Evolutionary conservation across 2,329 filamentous ascomycete species (phyloP).

Genomic region (Didymella glomerata): DNA sequence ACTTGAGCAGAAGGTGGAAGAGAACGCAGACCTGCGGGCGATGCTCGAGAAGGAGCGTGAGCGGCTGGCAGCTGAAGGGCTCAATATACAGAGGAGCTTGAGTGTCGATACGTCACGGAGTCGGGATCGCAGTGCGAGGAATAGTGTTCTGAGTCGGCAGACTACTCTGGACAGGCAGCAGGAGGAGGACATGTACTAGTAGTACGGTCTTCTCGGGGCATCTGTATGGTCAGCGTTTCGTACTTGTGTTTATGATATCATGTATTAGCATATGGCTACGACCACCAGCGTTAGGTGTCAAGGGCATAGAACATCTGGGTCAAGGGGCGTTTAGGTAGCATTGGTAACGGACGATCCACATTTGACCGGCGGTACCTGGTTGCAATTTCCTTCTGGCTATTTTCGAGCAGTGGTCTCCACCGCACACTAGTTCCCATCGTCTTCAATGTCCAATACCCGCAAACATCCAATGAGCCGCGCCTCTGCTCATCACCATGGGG

Average conservation of each 20-base stretch:
- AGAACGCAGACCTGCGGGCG: constrained; percentile 74
- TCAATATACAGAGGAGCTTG: constrained; percentile 28
- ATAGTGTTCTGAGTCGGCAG: constrained; percentile 35
- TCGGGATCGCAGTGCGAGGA: constrained; percentile 23
- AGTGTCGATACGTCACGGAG: constrained; percentile 29
- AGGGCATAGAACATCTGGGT: not conserved
- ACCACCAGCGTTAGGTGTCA: constrained; percentile 4
- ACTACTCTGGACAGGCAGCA: constrained; percentile 11
- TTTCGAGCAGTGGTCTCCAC: not conserved
- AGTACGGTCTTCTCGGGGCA: constrained; percentile 1
- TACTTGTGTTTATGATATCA: constrained; percentile 7
- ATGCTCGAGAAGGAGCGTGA: constrained; percentile 68
- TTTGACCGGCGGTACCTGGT: not conserved
- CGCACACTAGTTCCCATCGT: too few species aligned
- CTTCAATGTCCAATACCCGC: too few species aligned
- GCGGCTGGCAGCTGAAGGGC: constrained; percentile 33
- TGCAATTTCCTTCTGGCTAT: not conserved
- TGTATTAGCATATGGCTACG: constrained; percentile 17
- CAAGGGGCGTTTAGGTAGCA: constrained; percentile 1
- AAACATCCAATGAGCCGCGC: too few species aligned
- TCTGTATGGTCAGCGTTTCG: not conserved
- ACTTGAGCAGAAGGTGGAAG: constrained; percentile 75
- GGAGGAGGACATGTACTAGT: constrained; percentile 22
- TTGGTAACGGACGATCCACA: not conserved
- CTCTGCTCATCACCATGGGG: too few species aligned